These are phyloP conservation scores for Kodamaea alishanica DNA, from an alignment of 1,139 yeast species.

Conservation along the genomic window DNA sequence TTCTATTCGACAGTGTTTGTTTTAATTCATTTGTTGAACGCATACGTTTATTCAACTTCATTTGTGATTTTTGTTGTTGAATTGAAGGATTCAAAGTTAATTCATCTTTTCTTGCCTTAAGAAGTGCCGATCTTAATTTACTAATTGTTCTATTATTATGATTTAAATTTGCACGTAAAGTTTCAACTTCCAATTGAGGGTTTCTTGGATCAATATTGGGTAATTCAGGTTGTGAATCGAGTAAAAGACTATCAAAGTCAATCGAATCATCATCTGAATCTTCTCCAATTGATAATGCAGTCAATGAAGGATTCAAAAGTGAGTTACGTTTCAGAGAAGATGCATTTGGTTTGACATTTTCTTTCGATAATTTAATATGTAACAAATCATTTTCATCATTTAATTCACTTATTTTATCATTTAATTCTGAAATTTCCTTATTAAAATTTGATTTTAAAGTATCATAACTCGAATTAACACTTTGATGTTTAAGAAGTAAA, in stretches of 20 bases:
- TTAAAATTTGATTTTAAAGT: slow-evolving; percentile 31
- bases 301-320: slow-evolving; percentile 5
- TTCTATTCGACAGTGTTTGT: slow-evolving; percentile 19
- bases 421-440: slow-evolving; percentile 45
- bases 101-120: slow-evolving; percentile 38
- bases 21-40: slow-evolving; percentile 14
- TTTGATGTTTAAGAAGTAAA: slow-evolving; percentile 37
- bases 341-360: slow-evolving; percentile 12
- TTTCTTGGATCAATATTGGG: slow-evolving; percentile 43
- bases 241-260: slow-evolving; percentile 35
- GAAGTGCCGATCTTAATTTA: slow-evolving; percentile 48
- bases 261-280: slow-evolving; percentile 27
- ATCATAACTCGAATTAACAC: slow-evolving; percentile 36
- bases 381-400: slow-evolving; percentile 64
- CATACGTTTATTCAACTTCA: slow-evolving; percentile 19
- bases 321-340: slow-evolving; percentile 5
- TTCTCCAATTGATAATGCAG: slow-evolving; percentile 15
- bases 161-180: slow-evolving; percentile 59
- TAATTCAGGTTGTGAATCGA: slow-evolving; percentile 29
- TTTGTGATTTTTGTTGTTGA: slow-evolving; percentile 6
- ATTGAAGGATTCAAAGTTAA: slow-evolving; percentile 15
- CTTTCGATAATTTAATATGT: slow-evolving; percentile 35
- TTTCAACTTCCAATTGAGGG: slow-evolving; percentile 60
- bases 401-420: slow-evolving; percentile 48
- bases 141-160: slow-evolving; percentile 63